Evolutionary conservation across 176 grass and related monocot species (phyloP), one percentile per base, ranked within the genome.

Genomic region (Ananas comosus): DNA sequence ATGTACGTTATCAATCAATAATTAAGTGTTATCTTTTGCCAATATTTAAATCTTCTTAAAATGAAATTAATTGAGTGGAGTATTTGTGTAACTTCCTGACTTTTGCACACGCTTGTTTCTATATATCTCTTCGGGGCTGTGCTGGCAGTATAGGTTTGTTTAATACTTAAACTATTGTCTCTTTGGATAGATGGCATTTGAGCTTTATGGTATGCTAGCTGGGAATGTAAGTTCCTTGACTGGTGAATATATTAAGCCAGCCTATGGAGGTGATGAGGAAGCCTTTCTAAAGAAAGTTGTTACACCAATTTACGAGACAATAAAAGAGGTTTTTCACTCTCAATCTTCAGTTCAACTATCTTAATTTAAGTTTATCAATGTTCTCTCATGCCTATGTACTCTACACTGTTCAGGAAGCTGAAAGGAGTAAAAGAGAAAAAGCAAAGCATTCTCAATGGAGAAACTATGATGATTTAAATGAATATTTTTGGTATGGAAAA

Each of bases 211-310:
- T 63, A 85, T 97, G 89, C 79, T 97, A 72, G 78, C 73, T 81
- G 88, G 93, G 63, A 92, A 81, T 87, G 93, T 97, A 14, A 90
- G 93, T 80, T 69, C 80, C 33, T 73, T 87, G 83, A 97, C 89
- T 33, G 93, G 88, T 74, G 93, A 97, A 80, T 76, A 80, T 82
- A 74, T 90, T 67, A 92, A 90, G 54, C 93, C 93, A 21, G 86
- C 93, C 64, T 97, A 97, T 85, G 93, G 93, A 0, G 93, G 93
- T 63, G 88, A 97, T 50, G 81, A 97, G 75, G 93, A 97, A 87
- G 89, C 93, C 53, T 97, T 97, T 71, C 72, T 97, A 70, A 85
- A 76, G 49, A 97, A 97, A 87, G 71, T 97, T 51, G 76, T 97
- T 51, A 90, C 86, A 51, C 93, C 93, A 54, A 97, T 97, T 77